Conservation (phyloP, 495 filamentous ascomycete genomes). For the Neurospora sp. region DNA sequence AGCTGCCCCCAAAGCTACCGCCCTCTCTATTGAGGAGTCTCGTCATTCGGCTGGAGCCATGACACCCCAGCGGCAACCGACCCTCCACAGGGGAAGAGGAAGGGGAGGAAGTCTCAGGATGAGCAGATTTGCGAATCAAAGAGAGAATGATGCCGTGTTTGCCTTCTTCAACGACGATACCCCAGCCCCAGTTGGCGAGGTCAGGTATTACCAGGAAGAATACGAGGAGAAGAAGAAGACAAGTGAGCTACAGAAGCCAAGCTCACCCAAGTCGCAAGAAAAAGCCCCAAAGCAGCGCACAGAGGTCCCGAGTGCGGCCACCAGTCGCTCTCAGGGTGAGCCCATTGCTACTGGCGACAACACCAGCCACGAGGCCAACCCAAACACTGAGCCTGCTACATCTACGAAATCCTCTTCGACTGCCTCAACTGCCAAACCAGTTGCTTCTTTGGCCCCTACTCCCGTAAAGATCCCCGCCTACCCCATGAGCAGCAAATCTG, state of each 20-base stretch:
- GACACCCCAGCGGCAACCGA: background rate
- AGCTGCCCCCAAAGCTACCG: background rate
- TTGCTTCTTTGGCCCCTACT: background rate
- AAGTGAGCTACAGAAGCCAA: too few relatives aligned
- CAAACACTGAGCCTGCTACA: background rate
- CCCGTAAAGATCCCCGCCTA: conserved; percentile 47
- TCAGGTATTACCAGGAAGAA: background rate
- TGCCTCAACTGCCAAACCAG: background rate
- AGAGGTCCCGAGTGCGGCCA: background rate
- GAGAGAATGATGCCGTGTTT: background rate
- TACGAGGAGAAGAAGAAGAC: background rate
- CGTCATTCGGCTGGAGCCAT: background rate
- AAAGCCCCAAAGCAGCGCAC: background rate
- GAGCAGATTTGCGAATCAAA: background rate
- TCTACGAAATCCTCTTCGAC: background rate
- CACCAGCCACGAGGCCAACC: background rate
- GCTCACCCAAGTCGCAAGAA: too few relatives aligned
- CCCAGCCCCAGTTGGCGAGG: background rate
- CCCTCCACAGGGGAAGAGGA: background rate
- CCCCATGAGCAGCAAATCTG: conserved; percentile 75
- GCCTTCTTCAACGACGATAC: background rate
- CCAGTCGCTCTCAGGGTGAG: background rate
- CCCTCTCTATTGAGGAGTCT: background rate
- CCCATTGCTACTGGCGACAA: background rate
- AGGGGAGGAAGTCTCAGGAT: background rate